Conservation (phyloP, 768 basidiomycete genomes). For the Ramaria rubella region DNA sequence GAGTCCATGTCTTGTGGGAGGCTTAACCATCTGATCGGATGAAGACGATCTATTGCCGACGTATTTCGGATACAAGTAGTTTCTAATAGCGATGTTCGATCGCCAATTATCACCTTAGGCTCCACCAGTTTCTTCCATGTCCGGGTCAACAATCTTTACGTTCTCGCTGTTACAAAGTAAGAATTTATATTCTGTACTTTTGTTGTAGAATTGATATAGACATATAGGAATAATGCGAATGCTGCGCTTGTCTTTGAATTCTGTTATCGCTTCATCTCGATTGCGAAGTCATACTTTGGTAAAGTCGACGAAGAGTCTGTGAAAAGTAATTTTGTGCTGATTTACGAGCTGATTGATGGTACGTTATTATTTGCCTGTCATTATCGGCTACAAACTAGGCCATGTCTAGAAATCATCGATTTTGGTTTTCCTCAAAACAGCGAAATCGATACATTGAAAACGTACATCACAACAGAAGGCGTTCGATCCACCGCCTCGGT, state of each 20-base stretch:
- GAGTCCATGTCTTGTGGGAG: slow-evolving; percentile 22
- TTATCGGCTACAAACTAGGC: slow-evolving; percentile 13
- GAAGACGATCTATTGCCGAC: slow-evolving; percentile 90
- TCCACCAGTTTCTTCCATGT: slow-evolving; percentile 99
- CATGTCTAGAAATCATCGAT: slow-evolving; percentile 82
- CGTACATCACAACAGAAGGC: slow-evolving; percentile 97
- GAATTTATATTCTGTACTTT: slow-evolving; percentile 23
- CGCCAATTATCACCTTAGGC: slow-evolving; percentile 94
- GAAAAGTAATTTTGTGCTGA: slow-evolving; percentile 98
- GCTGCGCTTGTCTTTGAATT: slow-evolving; percentile 98
- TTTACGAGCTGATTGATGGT: slow-evolving; percentile 98
- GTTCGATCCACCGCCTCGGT: slow-evolving; percentile 85
- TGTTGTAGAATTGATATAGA: not conserved
- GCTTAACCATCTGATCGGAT: not conserved
- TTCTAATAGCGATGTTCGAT: slow-evolving; percentile 93
- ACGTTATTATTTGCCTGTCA: slow-evolving; percentile 17
- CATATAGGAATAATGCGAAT: slow-evolving; percentile 85
- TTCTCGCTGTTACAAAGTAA: slow-evolving; percentile 94
- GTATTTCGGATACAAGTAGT: slow-evolving; percentile 99
- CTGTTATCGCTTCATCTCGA: slow-evolving; percentile 92
- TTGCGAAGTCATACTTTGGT: slow-evolving; percentile 93
- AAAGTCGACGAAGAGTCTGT: slow-evolving; percentile 97
- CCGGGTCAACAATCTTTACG: slow-evolving; percentile 88
- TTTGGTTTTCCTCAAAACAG: slow-evolving; percentile 99
- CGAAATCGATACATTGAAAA: slow-evolving; percentile 94